phyloP scores from a whole-genome alignment of 1,284 basidiomycete species.

The Apiotrichum montevideense region DNA sequence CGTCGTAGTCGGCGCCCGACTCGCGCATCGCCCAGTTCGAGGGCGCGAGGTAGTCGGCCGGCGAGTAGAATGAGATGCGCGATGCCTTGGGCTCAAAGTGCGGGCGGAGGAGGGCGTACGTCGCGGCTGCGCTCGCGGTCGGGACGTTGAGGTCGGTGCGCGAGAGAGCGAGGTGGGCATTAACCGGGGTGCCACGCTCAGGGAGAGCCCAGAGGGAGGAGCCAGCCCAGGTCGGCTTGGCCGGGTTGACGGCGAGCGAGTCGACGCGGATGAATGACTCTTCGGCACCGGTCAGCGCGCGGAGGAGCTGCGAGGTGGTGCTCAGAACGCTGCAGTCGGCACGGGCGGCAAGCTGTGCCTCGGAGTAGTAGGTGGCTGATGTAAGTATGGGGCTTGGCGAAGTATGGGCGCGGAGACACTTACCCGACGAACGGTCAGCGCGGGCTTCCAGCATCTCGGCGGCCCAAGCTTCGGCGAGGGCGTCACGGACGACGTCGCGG shows the following conservation, averaged over 20 bases:
- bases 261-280: constrained; percentile 26
- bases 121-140: constrained; percentile 27
- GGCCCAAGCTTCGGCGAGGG: constrained; percentile 31
- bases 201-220: constrained; percentile 15
- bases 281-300: constrained; percentile 14
- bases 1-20: constrained; percentile 14
- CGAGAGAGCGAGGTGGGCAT: constrained; percentile 35
- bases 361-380: constrained; percentile 29
- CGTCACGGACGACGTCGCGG: constrained; percentile 38
- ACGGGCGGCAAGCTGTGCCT: constrained; percentile 29
- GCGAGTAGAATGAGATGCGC: constrained; percentile 37
- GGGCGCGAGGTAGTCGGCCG: constrained; percentile 27
- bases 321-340: constrained; percentile 33
- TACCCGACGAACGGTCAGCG: background rate
- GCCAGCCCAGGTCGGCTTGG: constrained; percentile 11
- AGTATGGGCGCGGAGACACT: no score
- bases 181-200: constrained; percentile 19
- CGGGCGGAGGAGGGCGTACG: constrained; percentile 38
- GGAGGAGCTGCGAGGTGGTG: constrained; percentile 24
- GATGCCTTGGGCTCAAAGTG: constrained; percentile 29
- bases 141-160: constrained; percentile 21
- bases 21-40: constrained; percentile 30
- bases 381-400: background rate
- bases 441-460: constrained; percentile 15
- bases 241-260: constrained; percentile 6